Conservation (phyloP, 108 stramenopile species). For the Skeletonema tropicum region DNA sequence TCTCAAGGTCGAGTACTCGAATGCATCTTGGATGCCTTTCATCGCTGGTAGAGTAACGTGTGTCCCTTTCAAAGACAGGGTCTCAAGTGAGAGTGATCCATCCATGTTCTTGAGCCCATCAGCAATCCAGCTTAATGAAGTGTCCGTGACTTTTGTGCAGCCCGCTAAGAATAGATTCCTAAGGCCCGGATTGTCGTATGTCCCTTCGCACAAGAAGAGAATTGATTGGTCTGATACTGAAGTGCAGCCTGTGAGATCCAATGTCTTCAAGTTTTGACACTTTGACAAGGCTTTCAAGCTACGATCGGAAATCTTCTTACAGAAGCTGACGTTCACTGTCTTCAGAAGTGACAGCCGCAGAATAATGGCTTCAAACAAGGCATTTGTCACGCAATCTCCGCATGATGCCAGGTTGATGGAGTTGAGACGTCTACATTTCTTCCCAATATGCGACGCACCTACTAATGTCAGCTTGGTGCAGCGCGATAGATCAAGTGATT, state of each 20-base stretch:
- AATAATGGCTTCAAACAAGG: slow-evolving; percentile 30
- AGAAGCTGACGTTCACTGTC: slow-evolving; percentile 41
- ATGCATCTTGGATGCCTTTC: slow-evolving; percentile 34
- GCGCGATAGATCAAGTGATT: slow-evolving; percentile 51
- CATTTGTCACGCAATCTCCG: slow-evolving; percentile 56
- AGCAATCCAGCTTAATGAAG: slow-evolving; percentile 49
- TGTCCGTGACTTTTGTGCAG: slow-evolving; percentile 49
- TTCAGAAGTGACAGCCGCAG: slow-evolving; percentile 14
- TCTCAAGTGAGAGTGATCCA: slow-evolving; percentile 35
- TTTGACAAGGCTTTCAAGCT: slow-evolving; percentile 38
- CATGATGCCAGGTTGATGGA: slow-evolving; percentile 49
- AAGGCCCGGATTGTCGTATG: slow-evolving; percentile 45
- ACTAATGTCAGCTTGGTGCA: slow-evolving; percentile 46
- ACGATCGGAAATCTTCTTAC: slow-evolving; percentile 41
- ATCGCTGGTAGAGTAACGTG: slow-evolving; percentile 22
- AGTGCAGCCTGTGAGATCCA: slow-evolving; percentile 50
- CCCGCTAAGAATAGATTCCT: slow-evolving; percentile 30
- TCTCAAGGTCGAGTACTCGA: slow-evolving; percentile 35
- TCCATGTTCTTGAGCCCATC: slow-evolving; percentile 42
- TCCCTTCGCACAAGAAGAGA: slow-evolving; percentile 33
- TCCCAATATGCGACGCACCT: slow-evolving; percentile 32
- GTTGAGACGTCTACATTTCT: slow-evolving; percentile 22
- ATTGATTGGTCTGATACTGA: slow-evolving; percentile 44
- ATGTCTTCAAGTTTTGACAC: slow-evolving; percentile 32
- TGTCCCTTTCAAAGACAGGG: slow-evolving; percentile 49